Evolutionary conservation across 192 early-diverging fungal species (phyloP).

Genomic region (Endogone sp.): DNA sequence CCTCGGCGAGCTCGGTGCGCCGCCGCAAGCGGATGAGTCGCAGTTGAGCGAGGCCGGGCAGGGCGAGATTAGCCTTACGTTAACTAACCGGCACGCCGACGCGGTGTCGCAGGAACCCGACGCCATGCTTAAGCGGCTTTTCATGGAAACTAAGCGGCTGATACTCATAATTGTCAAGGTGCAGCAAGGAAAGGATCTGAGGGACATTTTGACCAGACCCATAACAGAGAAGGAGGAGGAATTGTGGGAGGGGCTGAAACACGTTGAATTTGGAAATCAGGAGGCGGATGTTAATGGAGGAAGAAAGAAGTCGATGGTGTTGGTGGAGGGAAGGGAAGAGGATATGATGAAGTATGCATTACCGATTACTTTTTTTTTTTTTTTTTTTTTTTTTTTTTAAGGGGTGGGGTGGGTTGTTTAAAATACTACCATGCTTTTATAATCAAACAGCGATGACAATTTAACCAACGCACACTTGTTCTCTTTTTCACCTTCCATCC

Average conservation of each 20-base stretch:
- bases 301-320: conserved; percentile 16
- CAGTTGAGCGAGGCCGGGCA: conserved; percentile 34
- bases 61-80: conserved; percentile 56
- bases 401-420: no score
- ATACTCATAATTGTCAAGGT: conserved; percentile 80
- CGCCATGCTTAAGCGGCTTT: conserved; percentile 57
- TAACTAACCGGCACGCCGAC: conserved; percentile 69
- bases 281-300: conserved; percentile 9
- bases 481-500: background rate
- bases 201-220: conserved; percentile 78
- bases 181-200: conserved; percentile 77
- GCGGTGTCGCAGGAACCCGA: conserved; percentile 45
- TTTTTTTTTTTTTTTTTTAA: background rate
- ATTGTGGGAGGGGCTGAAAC: conserved; percentile 45
- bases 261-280: conserved; percentile 22
- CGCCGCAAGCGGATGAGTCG: conserved; percentile 36
- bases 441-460: background rate
- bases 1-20: conserved; percentile 61
- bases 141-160: conserved; percentile 88
- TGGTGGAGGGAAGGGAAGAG: conserved; percentile 17
- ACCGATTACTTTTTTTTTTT: background rate
- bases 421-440: no score
- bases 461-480: background rate
- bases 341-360: conserved; percentile 24
- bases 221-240: conserved; percentile 76